Conservation (phyloP, 1,284 basidiomycete species). For the Ustilago loliicola region DNA sequence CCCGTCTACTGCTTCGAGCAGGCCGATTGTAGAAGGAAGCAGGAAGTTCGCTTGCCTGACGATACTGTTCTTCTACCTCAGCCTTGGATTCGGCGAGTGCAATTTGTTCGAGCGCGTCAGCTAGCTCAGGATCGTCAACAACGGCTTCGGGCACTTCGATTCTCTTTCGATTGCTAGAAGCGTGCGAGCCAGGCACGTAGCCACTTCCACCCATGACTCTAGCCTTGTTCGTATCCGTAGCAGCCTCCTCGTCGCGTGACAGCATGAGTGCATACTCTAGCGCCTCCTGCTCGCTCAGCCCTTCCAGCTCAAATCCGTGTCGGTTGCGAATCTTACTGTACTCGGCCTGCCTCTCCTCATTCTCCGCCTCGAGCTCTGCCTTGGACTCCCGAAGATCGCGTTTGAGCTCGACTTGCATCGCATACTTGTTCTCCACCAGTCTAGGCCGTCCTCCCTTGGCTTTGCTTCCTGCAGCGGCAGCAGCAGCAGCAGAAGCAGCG, state of each 20-base stretch:
- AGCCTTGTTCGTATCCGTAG: slow-evolving; percentile 23
- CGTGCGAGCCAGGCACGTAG: slow-evolving; percentile 35
- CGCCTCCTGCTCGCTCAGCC: slow-evolving; percentile 81
- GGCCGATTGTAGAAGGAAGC: slow-evolving; percentile 27
- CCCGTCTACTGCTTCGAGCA: slow-evolving; percentile 5
- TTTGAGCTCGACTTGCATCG: slow-evolving; percentile 56
- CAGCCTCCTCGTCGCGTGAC: slow-evolving; percentile 80
- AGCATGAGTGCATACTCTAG: slow-evolving; percentile 87
- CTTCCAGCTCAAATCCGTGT: slow-evolving; percentile 74
- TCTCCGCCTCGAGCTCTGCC: slow-evolving; percentile 74
- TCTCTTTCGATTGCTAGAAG: slow-evolving; percentile 22
- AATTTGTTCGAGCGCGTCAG: slow-evolving; percentile 60
- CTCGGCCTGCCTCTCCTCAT: slow-evolving; percentile 78
- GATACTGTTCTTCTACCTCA: slow-evolving; percentile 24
- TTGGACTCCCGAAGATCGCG: slow-evolving; percentile 61
- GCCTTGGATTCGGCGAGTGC: slow-evolving; percentile 53
- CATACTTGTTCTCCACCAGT: slow-evolving; percentile 48
- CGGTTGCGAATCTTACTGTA: slow-evolving; percentile 71
- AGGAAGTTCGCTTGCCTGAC: slow-evolving; percentile 10
- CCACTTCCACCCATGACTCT: slow-evolving; percentile 26
- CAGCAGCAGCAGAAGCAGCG: slow-evolving; percentile 26
- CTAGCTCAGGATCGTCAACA: slow-evolving; percentile 52
- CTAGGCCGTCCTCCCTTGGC: slow-evolving; percentile 21
- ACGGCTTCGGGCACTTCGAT: slow-evolving; percentile 25
- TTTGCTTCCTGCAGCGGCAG: slow-evolving; percentile 20